phyloP scores from a whole-genome alignment of 352 stramenopile species.

The Phytophthora tubulina region DNA sequence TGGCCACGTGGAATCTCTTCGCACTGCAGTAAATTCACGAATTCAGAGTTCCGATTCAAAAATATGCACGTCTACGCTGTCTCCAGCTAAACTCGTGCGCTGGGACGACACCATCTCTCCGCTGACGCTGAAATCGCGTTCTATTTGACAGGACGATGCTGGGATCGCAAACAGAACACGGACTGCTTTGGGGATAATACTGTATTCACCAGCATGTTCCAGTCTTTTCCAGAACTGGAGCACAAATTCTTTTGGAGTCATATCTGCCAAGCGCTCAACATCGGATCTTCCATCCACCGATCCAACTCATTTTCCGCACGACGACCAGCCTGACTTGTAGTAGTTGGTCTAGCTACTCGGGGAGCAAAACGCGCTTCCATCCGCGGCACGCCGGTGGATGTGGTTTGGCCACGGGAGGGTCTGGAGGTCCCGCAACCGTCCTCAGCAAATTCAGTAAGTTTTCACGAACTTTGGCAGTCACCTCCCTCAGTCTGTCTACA shows the following conservation, averaged over 20 bases:
- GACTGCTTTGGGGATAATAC: constrained; percentile 27
- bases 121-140: constrained; percentile 29
- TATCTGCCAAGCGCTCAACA: background rate
- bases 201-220: constrained; percentile 8
- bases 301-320: constrained; percentile 22
- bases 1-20: constrained; percentile 20
- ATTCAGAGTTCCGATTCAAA: constrained; percentile 23
- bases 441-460: constrained; percentile 18
- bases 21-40: constrained; percentile 29
- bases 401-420: background rate
- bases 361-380: constrained; percentile 13
- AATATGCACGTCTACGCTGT: constrained; percentile 27
- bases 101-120: constrained; percentile 12
- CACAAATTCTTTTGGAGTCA: constrained; percentile 9
- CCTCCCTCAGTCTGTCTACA: constrained; percentile 5
- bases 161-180: constrained; percentile 15
- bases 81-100: constrained; percentile 8
- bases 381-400: background rate
- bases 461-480: constrained; percentile 12
- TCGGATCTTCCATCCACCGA: constrained; percentile 14
- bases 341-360: background rate
- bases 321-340: background rate
- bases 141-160: constrained; percentile 19
- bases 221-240: constrained; percentile 27
- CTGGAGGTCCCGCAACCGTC: constrained; percentile 3